A percentile compares a stretch with the other conserved stretches of the same genome.
These are phyloP conservation scores for Aspergillus sp. DNA, from an alignment of 2,329 filamentous ascomycete species.

Conservation along the genomic window DNA sequence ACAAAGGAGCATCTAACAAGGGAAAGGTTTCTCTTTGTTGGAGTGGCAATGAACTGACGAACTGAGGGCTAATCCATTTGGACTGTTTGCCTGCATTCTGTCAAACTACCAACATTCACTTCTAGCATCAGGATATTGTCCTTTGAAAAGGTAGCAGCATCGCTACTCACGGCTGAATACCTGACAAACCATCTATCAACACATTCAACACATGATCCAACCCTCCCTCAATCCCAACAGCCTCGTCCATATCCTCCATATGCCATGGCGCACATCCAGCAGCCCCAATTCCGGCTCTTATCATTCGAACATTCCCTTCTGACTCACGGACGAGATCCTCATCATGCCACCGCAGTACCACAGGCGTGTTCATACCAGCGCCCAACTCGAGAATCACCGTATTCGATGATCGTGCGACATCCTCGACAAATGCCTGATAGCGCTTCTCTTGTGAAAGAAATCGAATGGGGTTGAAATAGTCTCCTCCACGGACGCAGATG, in stretches of 20 bases:
- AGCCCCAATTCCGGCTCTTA: constrained; percentile 14
- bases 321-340: constrained; percentile 12
- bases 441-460: constrained; percentile 10
- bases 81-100: too few species aligned
- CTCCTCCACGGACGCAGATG: constrained; percentile 15
- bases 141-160: not conserved
- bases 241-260: constrained; percentile 10
- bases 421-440: constrained; percentile 6
- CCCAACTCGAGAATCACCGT: constrained; percentile 16
- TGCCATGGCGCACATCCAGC: constrained; percentile 15
- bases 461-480: constrained; percentile 13
- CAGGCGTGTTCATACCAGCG: constrained; percentile 17
- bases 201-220: constrained; percentile 5
- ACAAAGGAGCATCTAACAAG: too few species aligned
- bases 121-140: not conserved
- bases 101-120: too few species aligned
- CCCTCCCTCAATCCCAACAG: constrained; percentile 11
- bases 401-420: not conserved
- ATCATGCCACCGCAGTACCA: constrained; percentile 16
- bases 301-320: constrained; percentile 5
- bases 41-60: too few species aligned
- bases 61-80: too few species aligned
- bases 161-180: not conserved
- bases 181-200: not conserved
- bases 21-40: too few species aligned